Percentiles rank a stretch among this genome's conserved stretches.
These are phyloP conservation scores for Pseudogymnoascus sp. DNA, from an alignment of 2,329 filamentous ascomycete genomes.

Conservation along the genomic window DNA sequence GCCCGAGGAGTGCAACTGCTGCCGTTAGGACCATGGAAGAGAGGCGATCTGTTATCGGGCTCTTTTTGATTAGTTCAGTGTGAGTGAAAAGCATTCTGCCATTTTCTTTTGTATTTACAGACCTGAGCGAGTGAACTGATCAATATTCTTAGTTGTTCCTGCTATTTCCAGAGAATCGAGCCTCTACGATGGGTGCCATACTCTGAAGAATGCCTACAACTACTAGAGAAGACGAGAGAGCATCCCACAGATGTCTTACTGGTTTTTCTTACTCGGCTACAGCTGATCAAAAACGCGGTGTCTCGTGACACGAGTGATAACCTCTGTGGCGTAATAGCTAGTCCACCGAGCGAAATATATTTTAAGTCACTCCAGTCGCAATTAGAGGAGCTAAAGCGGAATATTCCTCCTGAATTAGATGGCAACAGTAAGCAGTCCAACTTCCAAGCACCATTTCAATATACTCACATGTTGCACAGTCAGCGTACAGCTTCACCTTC, in stretches of 20 bases:
- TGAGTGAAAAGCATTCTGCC: background rate
- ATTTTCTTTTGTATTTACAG: background rate
- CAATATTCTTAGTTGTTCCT: background rate
- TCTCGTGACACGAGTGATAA: background rate
- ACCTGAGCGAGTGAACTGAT: background rate
- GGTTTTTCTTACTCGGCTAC: background rate
- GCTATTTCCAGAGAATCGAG: constrained; percentile 14
- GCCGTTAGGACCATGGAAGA: constrained; percentile 14
- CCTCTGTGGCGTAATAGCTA: background rate
- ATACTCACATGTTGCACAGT: background rate
- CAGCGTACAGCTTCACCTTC: constrained; percentile 5
- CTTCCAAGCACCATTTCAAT: background rate
- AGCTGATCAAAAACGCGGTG: background rate
- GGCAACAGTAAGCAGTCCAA: background rate
- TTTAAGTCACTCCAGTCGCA: background rate
- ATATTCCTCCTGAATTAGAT: background rate
- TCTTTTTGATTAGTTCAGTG: constrained; percentile 13
- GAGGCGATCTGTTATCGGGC: constrained; percentile 9
- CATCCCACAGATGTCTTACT: constrained; percentile 10
- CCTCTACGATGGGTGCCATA: constrained; percentile 13
- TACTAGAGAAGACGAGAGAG: constrained; percentile 11
- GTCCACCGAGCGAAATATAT: constrained; percentile 4
- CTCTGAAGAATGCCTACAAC: constrained; percentile 11
- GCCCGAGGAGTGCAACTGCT: background rate
- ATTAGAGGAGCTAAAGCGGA: background rate